A percentile compares a stretch with the other conserved stretches of the same genome.
These are phyloP conservation scores for Sporothrix curviconia DNA, from an alignment of 2,329 filamentous ascomycete genomes.

Conservation along the genomic window DNA sequence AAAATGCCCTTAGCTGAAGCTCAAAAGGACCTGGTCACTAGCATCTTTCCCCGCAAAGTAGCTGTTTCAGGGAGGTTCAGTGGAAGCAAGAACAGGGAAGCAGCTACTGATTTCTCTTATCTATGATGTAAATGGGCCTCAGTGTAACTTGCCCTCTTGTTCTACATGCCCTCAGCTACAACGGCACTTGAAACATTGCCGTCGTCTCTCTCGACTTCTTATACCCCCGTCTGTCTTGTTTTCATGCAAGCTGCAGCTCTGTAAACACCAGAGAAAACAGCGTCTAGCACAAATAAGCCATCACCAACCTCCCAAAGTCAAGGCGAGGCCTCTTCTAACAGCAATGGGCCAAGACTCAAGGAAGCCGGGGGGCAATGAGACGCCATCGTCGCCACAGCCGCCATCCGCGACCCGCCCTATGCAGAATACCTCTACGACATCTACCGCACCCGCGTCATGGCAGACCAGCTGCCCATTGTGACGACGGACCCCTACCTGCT, in stretches of 20 bases:
- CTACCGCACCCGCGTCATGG: conserved; percentile 46
- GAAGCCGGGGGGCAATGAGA: background rate
- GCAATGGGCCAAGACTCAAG: background rate
- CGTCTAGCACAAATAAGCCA: background rate
- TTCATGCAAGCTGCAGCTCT: background rate
- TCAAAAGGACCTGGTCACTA: too few relatives aligned
- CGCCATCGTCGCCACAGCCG: background rate
- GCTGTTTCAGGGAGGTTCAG: too few relatives aligned
- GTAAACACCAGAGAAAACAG: background rate
- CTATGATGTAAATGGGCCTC: background rate
- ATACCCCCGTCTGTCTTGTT: background rate
- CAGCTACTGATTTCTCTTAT: too few relatives aligned
- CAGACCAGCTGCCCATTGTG: conserved; percentile 41
- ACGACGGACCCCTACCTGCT: conserved; percentile 54
- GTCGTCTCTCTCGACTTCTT: too few relatives aligned
- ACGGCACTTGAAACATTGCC: too few relatives aligned
- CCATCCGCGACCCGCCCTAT: conserved; percentile 18
- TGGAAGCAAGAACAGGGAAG: too few relatives aligned
- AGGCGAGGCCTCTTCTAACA: too few relatives aligned
- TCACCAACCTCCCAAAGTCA: too few relatives aligned
- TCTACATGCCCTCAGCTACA: too few relatives aligned
- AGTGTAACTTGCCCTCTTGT: too few relatives aligned
- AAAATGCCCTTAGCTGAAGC: too few relatives aligned
- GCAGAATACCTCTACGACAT: conserved; percentile 32
- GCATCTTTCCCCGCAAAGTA: too few relatives aligned